Percentiles rank a stretch among this genome's conserved stretches.
These are phyloP conservation scores for Phytopythium cucurbitacearum DNA, from an alignment of 352 stramenopile genomes.

Conservation along the genomic window DNA sequence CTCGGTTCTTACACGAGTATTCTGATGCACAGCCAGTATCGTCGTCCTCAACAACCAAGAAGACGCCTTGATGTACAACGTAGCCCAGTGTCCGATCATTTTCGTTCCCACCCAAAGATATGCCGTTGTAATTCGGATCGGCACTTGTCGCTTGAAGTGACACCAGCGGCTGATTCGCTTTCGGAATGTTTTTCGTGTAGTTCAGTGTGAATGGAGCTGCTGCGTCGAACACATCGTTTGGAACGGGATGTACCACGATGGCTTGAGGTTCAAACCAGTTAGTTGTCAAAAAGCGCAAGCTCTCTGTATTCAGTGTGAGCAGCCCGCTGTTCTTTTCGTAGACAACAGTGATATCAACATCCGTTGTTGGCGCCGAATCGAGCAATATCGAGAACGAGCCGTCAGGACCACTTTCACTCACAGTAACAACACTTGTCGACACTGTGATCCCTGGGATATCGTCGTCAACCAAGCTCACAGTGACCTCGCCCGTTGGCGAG, in stretches of 20 bases:
- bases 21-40: conserved; percentile 63
- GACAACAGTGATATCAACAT: conserved; percentile 46
- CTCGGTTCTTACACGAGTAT: conserved; percentile 48
- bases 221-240: conserved; percentile 50
- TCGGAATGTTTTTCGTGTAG: conserved; percentile 51
- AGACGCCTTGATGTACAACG: conserved; percentile 34
- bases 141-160: conserved; percentile 29
- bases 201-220: conserved; percentile 40
- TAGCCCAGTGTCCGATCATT: conserved; percentile 20
- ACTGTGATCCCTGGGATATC: conserved; percentile 61
- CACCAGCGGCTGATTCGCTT: conserved; percentile 44
- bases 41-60: conserved; percentile 45
- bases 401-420: conserved; percentile 34
- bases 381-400: conserved; percentile 52
- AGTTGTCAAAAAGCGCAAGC: conserved; percentile 37
- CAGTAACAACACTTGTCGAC: conserved; percentile 27
- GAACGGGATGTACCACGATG: conserved; percentile 32
- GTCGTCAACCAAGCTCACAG: conserved; percentile 47
- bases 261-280: conserved; percentile 56
- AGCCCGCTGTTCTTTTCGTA: conserved; percentile 33
- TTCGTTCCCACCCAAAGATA: conserved; percentile 51
- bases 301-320: conserved; percentile 29
- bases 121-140: conserved; percentile 36
- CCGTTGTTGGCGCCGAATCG: conserved; percentile 46
- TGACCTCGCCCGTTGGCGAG: conserved; percentile 28